These are phyloP conservation scores for Vicia faba DNA, from an alignment of 306 rosid species.

Conservation along the genomic window DNA sequence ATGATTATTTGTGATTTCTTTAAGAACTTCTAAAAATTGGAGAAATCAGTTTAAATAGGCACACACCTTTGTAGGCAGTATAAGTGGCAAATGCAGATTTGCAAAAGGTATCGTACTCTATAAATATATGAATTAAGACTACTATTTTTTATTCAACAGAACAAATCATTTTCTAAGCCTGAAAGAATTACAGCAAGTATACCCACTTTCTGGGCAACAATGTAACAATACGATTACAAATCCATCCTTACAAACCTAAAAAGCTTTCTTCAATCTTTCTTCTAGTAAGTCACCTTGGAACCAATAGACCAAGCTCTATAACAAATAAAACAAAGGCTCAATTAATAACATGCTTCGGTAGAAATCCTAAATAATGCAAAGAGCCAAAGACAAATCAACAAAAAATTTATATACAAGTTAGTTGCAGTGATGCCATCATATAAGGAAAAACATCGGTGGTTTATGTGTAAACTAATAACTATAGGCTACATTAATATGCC, in stretches of 20 bases:
- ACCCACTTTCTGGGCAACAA: constrained; percentile 27
- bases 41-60: background rate
- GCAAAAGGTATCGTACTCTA: background rate
- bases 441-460: background rate
- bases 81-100: background rate
- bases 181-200: constrained; percentile 37
- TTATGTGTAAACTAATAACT: constrained; percentile 14
- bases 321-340: constrained; percentile 44
- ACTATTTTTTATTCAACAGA: constrained; percentile 34
- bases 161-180: constrained; percentile 34
- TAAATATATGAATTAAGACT: background rate
- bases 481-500: background rate
- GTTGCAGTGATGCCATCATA: no score
- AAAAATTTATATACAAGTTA: constrained; percentile 19
- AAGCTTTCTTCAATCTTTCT: constrained; percentile 42
- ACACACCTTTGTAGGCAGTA: background rate
- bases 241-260: constrained; percentile 34
- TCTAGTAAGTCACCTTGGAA: constrained; percentile 73
- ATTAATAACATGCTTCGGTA: constrained; percentile 32
- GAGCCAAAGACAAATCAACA: background rate
- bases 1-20: background rate
- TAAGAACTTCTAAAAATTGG: background rate
- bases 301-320: constrained; percentile 86
- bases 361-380: background rate
- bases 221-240: constrained; percentile 33